Evolutionary conservation across 2,329 filamentous ascomycete genomes (phyloP).

Genomic region (Arthroderma uncinatum): DNA sequence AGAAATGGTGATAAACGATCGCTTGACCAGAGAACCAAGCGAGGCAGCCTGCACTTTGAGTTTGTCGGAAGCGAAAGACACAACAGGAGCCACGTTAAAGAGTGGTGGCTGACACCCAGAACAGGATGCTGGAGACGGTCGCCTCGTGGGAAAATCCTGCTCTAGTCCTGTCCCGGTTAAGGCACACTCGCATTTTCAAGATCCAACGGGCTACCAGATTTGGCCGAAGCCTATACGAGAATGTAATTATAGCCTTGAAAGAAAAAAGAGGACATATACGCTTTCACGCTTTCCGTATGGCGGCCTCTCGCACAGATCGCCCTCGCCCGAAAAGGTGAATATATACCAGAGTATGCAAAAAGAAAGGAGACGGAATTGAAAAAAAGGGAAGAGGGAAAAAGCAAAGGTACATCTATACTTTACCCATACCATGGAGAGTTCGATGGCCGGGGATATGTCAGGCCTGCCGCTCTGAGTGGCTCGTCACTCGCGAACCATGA

Average conservation of each 20-base stretch:
- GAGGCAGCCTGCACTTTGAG: not conserved
- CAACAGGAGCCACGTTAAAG: conserved; percentile 1
- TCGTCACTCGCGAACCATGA: not conserved
- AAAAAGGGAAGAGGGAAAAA: not conserved
- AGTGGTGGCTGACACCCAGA: not conserved
- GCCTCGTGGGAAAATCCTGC: not conserved
- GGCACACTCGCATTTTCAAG: not conserved
- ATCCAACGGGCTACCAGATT: not conserved
- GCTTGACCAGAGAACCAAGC: not conserved
- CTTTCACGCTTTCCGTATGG: too few species aligned
- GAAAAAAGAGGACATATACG: not conserved
- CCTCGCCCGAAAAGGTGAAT: too few species aligned
- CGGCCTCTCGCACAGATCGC: too few species aligned
- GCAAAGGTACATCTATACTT: not conserved
- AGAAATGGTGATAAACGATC: not conserved
- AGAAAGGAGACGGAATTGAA: not conserved
- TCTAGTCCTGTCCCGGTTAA: conserved; percentile 1
- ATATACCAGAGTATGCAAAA: too few species aligned
- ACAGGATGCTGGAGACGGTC: conserved; percentile 2
- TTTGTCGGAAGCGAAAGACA: conserved; percentile 2
- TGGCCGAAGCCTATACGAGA: not conserved
- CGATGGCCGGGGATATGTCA: not conserved
- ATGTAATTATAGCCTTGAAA: not conserved
- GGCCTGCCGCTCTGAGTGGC: not conserved
- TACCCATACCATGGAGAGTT: conserved; percentile 1